Base-by-base conservation (phyloP, 2,329 filamentous ascomycete species). In the Calonectria naviculata region DNA sequence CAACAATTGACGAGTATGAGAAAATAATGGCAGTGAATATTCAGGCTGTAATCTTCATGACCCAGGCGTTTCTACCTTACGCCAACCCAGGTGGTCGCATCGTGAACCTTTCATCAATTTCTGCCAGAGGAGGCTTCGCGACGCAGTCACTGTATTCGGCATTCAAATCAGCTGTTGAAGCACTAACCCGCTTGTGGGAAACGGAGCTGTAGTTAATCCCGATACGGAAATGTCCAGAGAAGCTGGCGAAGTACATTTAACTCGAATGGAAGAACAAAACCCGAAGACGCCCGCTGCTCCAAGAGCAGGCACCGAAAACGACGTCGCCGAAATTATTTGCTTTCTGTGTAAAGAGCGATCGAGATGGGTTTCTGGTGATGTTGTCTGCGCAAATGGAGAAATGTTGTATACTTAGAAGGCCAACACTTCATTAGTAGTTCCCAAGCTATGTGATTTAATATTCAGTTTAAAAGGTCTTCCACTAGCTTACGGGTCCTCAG, bases 261-360 rank as follows among this genome's bases (percentile, higher is more conserved):
- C 29, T 19, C 21, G 61, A 15, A 64, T 64, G 46, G 47, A 56
- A n/a, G 46, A 41, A 10, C 24, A 63, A n/a, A 60, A 54, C 24
- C 54, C 54, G 13, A 42, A 42, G 10, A 56, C 46, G 5, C 46
- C 58, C 3, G 77, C 76, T 6, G 78, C 71, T 2, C 65, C 73
- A 3, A 64, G 78, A 2, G 66, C 78, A 6, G 77, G 72, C 5
- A 75, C 78, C 38, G 75, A 78, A 8, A 72, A 77, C 34, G 78
- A 80, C 63, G 75, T 80, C 34, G 77, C 74, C 4, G 72, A 74
- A n/a, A 26, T 80, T 36, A 76, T 80, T 10, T 71, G 75, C 10
- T 79, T 80, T 64, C 68, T 80, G 2, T 78, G 76, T 52, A 67
- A 49, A 1, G 74, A 79, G 5, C 72, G 76, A 28, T 70, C 78